Evolutionary conservation across 495 filamentous ascomycete species (phyloP), one percentile per base, ranked within the genome.

Genomic region (Aspergillus saccharolyticus): DNA sequence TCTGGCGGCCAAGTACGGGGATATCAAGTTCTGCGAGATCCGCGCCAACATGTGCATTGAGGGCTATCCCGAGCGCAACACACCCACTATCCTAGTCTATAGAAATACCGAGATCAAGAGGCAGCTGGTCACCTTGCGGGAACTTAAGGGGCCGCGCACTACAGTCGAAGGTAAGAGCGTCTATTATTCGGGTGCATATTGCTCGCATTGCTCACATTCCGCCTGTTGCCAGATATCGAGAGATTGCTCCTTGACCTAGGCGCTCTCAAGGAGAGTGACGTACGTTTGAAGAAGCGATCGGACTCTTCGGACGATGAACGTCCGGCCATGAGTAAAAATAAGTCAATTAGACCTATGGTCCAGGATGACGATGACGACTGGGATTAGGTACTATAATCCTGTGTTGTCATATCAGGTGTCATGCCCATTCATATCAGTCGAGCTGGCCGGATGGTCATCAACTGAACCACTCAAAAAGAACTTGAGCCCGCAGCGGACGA

Each of bases 11-110:
- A 89, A 90, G 65, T 97, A 86, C 65, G 90, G 90, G 25, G 91
- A 99, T 56, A 72, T 97, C 67, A 99, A 99, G 73, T 99, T 99
- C 75, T 97, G 92, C 69, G 90, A 99, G 73, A 97, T 99, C 46
- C 80, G 85, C 62, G 94, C 84, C 2, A 86, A 91, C 66, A 85
- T 96, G 82, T 96, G 94, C 56, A 96, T 99, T 64, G 94, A 97
- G 73, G 88, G 88, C 19, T 99, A 97, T 69, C 94, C 94, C 16
- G 95, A 97, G 66, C 80, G 80, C 52, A 97, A 97, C 66, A 95
- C 90, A 49, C 94, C 94, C 9, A 99, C 94, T 7, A 92, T 99
- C 28, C 72, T 99, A 55, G 83, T 96, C 0, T 99, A 97, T 66
- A 85, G 85, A 65, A 88, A 96, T 61, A 91, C 90, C 18, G 91